Evolutionary conservation across 2,329 filamentous ascomycete genomes (phyloP).

Genomic region (Claviceps sp.): DNA sequence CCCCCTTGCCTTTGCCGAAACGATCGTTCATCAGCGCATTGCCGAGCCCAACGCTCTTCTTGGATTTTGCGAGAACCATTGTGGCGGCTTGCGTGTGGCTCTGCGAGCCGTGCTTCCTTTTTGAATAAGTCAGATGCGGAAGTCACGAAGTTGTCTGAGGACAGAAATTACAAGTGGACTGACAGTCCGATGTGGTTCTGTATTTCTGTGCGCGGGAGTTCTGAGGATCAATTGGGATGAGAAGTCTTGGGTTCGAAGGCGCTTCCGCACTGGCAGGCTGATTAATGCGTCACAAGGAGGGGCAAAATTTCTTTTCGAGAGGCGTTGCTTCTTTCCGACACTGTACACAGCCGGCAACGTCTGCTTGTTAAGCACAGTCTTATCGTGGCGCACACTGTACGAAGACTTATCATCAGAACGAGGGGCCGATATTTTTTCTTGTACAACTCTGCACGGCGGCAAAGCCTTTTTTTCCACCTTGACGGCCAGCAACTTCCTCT

Average conservation of each 20-base stretch:
- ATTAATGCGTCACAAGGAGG: conserved; percentile 31
- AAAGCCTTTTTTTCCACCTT: conserved; percentile 5
- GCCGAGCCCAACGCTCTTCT: conserved; percentile 86
- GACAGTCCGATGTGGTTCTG: background rate
- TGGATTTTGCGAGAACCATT: conserved; percentile 70
- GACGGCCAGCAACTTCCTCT: background rate
- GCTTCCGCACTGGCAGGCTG: conserved; percentile 13
- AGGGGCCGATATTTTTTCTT: conserved; percentile 15
- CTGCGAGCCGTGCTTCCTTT: background rate
- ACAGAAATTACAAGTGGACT: background rate
- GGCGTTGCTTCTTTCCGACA: conserved; percentile 11
- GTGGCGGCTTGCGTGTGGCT: conserved; percentile 15
- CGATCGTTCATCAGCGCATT: conserved; percentile 98
- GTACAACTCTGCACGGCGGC: background rate
- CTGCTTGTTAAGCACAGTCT: conserved; percentile 14
- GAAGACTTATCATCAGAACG: conserved; percentile 8
- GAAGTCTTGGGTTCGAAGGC: background rate
- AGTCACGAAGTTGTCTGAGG: background rate
- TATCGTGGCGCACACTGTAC: conserved; percentile 11
- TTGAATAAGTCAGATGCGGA: background rate
- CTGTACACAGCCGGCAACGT: conserved; percentile 10
- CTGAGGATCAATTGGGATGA: background rate
- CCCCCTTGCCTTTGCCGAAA: conserved; percentile 84
- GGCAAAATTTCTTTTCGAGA: conserved; percentile 30
- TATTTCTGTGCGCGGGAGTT: too few relatives aligned